These are phyloP conservation scores for Waltiozyma sp. DNA, from an alignment of 1,139 yeast species.

Conservation along the genomic window DNA sequence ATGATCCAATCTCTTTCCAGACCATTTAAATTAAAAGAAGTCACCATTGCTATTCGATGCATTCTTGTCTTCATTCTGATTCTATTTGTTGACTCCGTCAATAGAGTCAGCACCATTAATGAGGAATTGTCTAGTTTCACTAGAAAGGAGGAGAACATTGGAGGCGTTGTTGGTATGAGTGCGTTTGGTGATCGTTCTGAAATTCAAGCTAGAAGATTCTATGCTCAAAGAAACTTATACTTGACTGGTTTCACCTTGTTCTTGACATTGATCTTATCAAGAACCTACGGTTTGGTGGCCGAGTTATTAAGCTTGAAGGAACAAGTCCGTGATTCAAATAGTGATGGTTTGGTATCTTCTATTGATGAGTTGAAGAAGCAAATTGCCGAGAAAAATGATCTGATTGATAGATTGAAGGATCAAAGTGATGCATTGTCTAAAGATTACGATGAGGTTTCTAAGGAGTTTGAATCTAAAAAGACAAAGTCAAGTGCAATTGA, in stretches of 20 bases:
- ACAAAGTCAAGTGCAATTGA: neutral
- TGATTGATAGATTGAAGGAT: conserved; percentile 54
- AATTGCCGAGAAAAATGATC: conserved; percentile 50
- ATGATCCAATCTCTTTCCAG: conserved; percentile 52
- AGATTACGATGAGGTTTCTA: conserved; percentile 47
- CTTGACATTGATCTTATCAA: conserved; percentile 69
- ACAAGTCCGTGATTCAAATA: conserved; percentile 20
- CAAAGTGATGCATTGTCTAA: conserved; percentile 58
- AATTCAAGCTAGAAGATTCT: conserved; percentile 81
- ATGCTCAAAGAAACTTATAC: conserved; percentile 94
- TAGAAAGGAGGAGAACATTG: conserved; percentile 7
- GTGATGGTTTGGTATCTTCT: conserved; percentile 13
- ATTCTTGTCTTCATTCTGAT: conserved; percentile 75
- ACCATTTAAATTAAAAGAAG: conserved; percentile 62
- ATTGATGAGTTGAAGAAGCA: conserved; percentile 37
- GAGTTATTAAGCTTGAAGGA: conserved; percentile 63
- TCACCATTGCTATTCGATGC: conserved; percentile 73
- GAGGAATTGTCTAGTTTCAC: conserved; percentile 36
- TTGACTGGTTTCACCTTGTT: conserved; percentile 93
- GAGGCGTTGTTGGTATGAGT: conserved; percentile 12
- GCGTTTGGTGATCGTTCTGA: conserved; percentile 49
- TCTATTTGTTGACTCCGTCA: conserved; percentile 80
- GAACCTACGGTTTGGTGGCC: conserved; percentile 78
- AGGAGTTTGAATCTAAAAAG: conserved; percentile 21
- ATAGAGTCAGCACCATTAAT: conserved; percentile 66